Evolutionary conservation across 2,329 filamentous ascomycete genomes (phyloP).

Genomic region (Xylariaceae sp.): DNA sequence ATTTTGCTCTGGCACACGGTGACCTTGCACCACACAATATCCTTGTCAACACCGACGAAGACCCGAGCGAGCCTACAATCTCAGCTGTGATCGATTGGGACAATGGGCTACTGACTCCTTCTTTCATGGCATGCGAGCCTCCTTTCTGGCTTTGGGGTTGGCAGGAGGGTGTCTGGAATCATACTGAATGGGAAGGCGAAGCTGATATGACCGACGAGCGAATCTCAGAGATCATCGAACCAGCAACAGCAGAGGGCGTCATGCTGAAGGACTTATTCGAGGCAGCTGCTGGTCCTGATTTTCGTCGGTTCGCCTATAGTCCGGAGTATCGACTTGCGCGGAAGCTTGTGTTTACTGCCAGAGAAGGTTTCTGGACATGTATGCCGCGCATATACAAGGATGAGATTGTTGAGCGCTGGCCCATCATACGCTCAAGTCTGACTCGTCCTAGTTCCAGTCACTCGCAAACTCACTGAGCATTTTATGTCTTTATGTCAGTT

Average conservation of each 20-base stretch:
- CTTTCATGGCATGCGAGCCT: neutral
- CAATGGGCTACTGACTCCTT: neutral
- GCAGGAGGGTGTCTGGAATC: neutral
- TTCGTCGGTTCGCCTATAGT: neutral
- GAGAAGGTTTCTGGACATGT: too few relatives aligned
- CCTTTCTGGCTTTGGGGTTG: neutral
- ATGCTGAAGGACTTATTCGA: neutral
- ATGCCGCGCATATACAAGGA: too few relatives aligned
- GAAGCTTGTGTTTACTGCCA: neutral
- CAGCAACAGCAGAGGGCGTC: neutral
- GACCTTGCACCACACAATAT: neutral
- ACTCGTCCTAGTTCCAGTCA: too few relatives aligned
- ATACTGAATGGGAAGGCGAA: neutral
- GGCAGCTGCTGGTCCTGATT: neutral
- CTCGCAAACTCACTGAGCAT: too few relatives aligned
- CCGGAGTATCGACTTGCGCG: neutral
- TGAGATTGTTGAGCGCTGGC: too few relatives aligned
- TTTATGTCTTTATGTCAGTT: too few relatives aligned
- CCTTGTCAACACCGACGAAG: neutral
- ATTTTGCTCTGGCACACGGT: neutral
- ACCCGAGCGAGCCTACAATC: neutral
- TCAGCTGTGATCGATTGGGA: neutral
- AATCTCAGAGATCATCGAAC: neutral
- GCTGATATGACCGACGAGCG: neutral
- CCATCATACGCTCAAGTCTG: too few relatives aligned